These are phyloP conservation scores for Ceratobasidium sp. DNA, from an alignment of 1,284 basidiomycete species.

Conservation along the genomic window DNA sequence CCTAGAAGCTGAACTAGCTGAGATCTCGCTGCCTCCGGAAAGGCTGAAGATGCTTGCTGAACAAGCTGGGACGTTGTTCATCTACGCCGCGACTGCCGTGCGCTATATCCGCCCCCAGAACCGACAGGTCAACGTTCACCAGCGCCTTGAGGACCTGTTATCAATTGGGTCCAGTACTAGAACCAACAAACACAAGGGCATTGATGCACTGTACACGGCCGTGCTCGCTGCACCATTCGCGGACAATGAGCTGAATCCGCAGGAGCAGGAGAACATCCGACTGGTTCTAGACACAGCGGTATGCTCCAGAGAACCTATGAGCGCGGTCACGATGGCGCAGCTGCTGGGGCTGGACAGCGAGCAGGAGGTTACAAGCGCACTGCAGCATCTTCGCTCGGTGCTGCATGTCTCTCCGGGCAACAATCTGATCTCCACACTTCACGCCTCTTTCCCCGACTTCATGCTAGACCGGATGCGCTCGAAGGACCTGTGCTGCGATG, in stretches of 20 bases:
- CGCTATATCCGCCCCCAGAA: background rate
- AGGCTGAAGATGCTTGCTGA: background rate
- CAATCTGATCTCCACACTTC: background rate
- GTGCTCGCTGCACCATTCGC: background rate
- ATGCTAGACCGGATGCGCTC: background rate
- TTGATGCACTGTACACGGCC: background rate
- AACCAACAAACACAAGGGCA: background rate
- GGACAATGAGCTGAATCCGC: background rate
- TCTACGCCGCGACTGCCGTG: slow-evolving; percentile 14
- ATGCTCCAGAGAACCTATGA: background rate
- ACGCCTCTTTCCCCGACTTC: background rate
- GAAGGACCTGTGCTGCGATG: background rate
- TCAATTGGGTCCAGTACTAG: background rate
- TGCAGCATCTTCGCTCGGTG: background rate
- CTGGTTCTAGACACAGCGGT: background rate
- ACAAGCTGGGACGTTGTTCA: slow-evolving; percentile 1
- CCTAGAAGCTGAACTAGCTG: background rate
- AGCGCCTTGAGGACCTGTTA: background rate
- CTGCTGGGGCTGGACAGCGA: background rate
- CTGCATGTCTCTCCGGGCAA: background rate
- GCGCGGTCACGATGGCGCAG: background rate
- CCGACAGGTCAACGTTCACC: background rate
- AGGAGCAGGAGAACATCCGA: background rate
- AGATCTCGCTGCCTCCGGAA: background rate
- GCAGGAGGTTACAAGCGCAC: too few species aligned